Conservation (phyloP, 2,329 filamentous ascomycete species). For the Huntiella savannae region DNA sequence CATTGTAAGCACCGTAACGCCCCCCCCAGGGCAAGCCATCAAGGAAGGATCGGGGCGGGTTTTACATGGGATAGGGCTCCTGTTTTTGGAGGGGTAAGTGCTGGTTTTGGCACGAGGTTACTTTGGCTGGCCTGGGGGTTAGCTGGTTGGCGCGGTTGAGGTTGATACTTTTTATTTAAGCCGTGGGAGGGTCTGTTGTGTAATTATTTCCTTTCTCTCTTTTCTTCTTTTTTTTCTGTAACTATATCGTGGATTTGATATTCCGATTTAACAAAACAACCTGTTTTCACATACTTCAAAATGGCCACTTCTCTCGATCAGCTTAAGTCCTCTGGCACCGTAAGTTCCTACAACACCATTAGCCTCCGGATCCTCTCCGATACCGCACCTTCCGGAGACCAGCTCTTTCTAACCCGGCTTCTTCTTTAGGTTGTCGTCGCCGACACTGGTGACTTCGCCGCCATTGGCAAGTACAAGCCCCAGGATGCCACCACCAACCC, state of each 20-base stretch:
- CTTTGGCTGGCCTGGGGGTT: too few species aligned
- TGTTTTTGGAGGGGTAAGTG: too few species aligned
- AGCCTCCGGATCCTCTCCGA: not conserved
- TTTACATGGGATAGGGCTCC: too few species aligned
- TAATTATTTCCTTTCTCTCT: conserved; percentile 4
- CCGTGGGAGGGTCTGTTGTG: too few species aligned
- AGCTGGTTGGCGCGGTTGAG: too few species aligned
- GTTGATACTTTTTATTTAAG: too few species aligned
- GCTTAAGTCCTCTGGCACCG: conserved; percentile 91
- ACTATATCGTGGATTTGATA: conserved; percentile 6
- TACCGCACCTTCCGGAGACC: not conserved
- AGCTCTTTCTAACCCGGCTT: not conserved
- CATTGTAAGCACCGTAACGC: too few species aligned
- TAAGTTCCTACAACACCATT: conserved; percentile 32
- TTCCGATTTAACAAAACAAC: conserved; percentile 3
- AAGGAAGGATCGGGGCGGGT: too few species aligned
- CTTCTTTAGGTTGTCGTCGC: conserved; percentile 15
- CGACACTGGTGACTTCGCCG: conserved; percentile 52
- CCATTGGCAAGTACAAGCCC: conserved; percentile 98
- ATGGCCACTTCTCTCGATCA: conserved; percentile 91
- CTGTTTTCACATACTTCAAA: conserved; percentile 13
- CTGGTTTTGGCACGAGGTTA: too few species aligned
- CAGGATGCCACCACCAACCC: conserved; percentile 99
- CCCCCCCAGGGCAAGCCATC: too few species aligned
- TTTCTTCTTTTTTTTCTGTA: conserved; percentile 4